Evolutionary conservation across 345 rosid genomes (phyloP).

Genomic region (Physaria fendleri): DNA sequence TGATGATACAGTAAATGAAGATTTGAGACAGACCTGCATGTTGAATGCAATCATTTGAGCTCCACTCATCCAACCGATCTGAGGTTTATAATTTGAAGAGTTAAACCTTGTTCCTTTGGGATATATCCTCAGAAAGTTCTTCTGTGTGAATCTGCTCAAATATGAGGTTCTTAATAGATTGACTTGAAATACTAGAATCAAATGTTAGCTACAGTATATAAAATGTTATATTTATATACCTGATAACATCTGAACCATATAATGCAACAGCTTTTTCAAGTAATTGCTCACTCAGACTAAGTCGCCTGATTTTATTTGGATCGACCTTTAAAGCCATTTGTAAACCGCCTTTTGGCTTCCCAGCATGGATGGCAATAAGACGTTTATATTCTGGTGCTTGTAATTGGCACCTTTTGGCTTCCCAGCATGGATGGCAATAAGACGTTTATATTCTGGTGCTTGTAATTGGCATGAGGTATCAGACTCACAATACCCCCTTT

Average conservation of each 20-base stretch:
- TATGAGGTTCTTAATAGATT: not conserved
- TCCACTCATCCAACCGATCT: conserved; percentile 63
- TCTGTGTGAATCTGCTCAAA: conserved; percentile 39
- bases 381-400: conserved; percentile 34
- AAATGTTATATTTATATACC: conserved; percentile 13
- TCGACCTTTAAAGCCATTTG: conserved; percentile 29
- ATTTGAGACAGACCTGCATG: conserved; percentile 61
- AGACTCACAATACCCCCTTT: conserved; percentile 14
- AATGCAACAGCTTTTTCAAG: conserved; percentile 36
- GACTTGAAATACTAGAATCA: not conserved
- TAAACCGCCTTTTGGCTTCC: conserved; percentile 35
- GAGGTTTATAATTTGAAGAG: conserved; percentile 62
- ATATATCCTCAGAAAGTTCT: conserved; percentile 47
- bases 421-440: conserved; percentile 34
- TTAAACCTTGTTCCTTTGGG: conserved; percentile 53
- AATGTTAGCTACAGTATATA: not conserved
- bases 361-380: conserved; percentile 33
- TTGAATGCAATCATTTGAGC: conserved; percentile 91
- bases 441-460: conserved; percentile 33
- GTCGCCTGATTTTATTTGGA: conserved; percentile 31
- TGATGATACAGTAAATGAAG: not conserved
- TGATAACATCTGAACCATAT: conserved; percentile 28
- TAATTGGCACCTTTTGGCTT: conserved; percentile 31
- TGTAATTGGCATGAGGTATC: conserved; percentile 20
- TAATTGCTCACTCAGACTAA: conserved; percentile 34